These are phyloP conservation scores for Nemania abortiva DNA, from an alignment of 2,329 filamentous ascomycete species.

Conservation along the genomic window DNA sequence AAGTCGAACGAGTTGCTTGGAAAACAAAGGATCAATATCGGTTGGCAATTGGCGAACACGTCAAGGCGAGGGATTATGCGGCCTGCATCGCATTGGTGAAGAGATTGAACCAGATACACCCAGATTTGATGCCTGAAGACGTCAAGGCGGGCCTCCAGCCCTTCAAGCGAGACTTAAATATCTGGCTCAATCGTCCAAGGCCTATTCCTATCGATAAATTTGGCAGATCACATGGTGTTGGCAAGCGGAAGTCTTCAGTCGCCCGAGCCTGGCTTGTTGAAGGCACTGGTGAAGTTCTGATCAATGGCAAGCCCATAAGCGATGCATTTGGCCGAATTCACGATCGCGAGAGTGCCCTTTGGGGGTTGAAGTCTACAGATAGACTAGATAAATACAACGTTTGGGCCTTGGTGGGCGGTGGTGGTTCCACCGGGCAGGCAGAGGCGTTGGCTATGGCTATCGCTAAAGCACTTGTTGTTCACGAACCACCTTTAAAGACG, in stretches of 20 bases:
- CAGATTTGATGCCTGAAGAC: conserved; percentile 77
- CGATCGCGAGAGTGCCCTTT: conserved; percentile 93
- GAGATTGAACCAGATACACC: conserved; percentile 86
- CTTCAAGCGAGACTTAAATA: conserved; percentile 82
- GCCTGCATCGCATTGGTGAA: conserved; percentile 81
- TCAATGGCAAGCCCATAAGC: conserved; percentile 89
- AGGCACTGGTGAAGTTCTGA: conserved; percentile 87
- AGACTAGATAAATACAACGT: conserved; percentile 97
- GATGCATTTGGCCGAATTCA: conserved; percentile 89
- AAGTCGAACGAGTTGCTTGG: conserved; percentile 83
- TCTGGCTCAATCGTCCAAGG: conserved; percentile 72
- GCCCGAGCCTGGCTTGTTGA: conserved; percentile 91
- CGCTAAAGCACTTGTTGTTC: conserved; percentile 86
- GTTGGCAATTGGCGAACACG: conserved; percentile 74
- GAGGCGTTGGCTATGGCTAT: conserved; percentile 93
- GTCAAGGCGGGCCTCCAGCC: conserved; percentile 73
- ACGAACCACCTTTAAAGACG: conserved; percentile 93
- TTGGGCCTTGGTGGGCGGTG: conserved; percentile 85
- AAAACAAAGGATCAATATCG: conserved; percentile 82
- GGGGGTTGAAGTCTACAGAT: conserved; percentile 85
- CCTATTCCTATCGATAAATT: conserved; percentile 77
- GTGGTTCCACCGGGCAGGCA: conserved; percentile 93
- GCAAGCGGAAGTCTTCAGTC: conserved; percentile 86
- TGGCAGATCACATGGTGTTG: conserved; percentile 83
- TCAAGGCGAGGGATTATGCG: conserved; percentile 83